phyloP scores from a whole-genome alignment of 1,284 basidiomycete genomes.

The Apiotrichum sp. region DNA sequence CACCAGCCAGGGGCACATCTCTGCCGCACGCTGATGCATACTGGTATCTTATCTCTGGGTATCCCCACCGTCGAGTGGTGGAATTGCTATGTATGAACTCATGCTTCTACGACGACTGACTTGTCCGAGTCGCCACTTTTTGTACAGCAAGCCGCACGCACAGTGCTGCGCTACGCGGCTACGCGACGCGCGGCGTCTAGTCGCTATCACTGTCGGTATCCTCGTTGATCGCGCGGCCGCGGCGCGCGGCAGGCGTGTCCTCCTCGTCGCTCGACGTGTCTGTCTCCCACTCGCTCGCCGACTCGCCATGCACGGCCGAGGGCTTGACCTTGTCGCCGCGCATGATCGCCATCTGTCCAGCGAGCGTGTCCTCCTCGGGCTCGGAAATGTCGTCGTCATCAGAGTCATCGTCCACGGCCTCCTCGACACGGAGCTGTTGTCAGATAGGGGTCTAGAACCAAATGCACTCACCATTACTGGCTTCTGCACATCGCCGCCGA shows the following conservation, averaged over 20 bases:
- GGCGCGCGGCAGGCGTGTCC: conserved; percentile 16
- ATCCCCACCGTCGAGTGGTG: too few species aligned
- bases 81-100: too few species aligned
- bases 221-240: conserved; percentile 41
- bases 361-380: conserved; percentile 88
- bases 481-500: conserved; percentile 69
- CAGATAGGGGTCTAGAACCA: not conserved
- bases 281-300: conserved; percentile 47
- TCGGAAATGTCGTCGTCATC: conserved; percentile 89
- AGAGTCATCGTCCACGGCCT: conserved; percentile 56
- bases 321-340: conserved; percentile 82
- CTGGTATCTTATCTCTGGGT: too few species aligned
- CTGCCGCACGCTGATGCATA: too few species aligned
- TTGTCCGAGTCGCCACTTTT: too few species aligned
- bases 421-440: conserved; percentile 71
- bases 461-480: conserved; percentile 58
- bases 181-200: conserved; percentile 4
- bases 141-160: too few species aligned
- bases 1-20: too few species aligned
- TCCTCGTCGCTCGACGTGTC: conserved; percentile 52
- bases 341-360: conserved; percentile 98
- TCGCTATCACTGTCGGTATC: conserved; percentile 48
- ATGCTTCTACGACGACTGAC: too few species aligned
- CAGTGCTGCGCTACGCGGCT: too few species aligned
- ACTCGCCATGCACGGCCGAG: conserved; percentile 47